These are phyloP conservation scores for Penicillium cataractarum DNA, from an alignment of 495 filamentous ascomycete species.

Conservation along the genomic window DNA sequence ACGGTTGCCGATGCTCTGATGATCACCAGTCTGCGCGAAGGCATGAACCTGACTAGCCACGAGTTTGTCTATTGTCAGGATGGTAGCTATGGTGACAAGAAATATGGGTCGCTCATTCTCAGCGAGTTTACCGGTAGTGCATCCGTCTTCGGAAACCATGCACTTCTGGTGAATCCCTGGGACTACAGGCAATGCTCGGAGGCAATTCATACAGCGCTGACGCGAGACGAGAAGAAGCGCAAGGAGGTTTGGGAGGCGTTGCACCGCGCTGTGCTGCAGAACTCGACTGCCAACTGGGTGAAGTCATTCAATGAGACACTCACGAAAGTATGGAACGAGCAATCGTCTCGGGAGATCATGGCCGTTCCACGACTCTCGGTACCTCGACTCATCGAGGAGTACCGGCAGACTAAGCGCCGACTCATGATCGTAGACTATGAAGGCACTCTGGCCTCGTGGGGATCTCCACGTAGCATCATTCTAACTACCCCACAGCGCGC, in stretches of 20 bases:
- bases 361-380: slow-evolving; percentile 82
- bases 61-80: slow-evolving; percentile 94
- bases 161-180: slow-evolving; percentile 88
- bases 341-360: slow-evolving; percentile 78
- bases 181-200: slow-evolving; percentile 83
- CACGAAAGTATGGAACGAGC: slow-evolving; percentile 74
- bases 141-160: slow-evolving; percentile 73
- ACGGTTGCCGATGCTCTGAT: slow-evolving; percentile 87
- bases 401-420: slow-evolving; percentile 63
- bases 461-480: slow-evolving; percentile 76
- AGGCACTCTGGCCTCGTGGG: slow-evolving; percentile 85
- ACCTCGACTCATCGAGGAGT: slow-evolving; percentile 61
- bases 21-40: slow-evolving; percentile 90
- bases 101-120: slow-evolving; percentile 83
- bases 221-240: slow-evolving; percentile 74
- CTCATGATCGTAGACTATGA: slow-evolving; percentile 92
- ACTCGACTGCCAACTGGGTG: slow-evolving; percentile 85
- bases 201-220: slow-evolving; percentile 78
- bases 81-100: slow-evolving; percentile 71
- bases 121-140: slow-evolving; percentile 94
- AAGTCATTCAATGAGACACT: slow-evolving; percentile 69
- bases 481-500: slow-evolving; percentile 82
- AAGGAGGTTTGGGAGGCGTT: slow-evolving; percentile 72
- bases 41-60: slow-evolving; percentile 93
- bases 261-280: slow-evolving; percentile 72